phyloP scores from a whole-genome alignment of 2,329 filamentous ascomycete species.

The Geosmithia putterillii region DNA sequence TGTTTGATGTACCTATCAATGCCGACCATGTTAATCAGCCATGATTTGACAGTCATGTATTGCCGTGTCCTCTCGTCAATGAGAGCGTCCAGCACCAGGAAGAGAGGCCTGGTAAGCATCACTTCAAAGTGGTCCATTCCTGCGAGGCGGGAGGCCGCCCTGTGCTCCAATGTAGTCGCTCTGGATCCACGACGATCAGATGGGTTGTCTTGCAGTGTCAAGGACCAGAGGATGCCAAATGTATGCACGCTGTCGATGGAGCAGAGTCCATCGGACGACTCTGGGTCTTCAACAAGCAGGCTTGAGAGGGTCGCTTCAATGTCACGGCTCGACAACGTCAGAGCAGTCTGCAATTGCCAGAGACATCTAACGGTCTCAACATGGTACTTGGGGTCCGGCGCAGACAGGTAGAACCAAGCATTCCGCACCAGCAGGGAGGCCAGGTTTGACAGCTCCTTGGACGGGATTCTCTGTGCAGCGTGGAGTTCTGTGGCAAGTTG shows the following conservation, averaged over 20 bases:
- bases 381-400: slow-evolving; percentile 81
- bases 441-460: slow-evolving; percentile 44
- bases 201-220: slow-evolving; percentile 52
- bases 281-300: slow-evolving; percentile 42
- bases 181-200: slow-evolving; percentile 39
- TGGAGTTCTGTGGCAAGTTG: slow-evolving; percentile 46
- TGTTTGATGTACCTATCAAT: slow-evolving; percentile 44
- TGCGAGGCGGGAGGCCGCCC: slow-evolving; percentile 28
- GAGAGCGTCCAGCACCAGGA: slow-evolving; percentile 70
- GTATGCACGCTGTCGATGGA: slow-evolving; percentile 51
- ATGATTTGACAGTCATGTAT: slow-evolving; percentile 65
- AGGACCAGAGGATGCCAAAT: slow-evolving; percentile 73
- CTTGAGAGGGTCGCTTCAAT: slow-evolving; percentile 69
- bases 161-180: slow-evolving; percentile 21
- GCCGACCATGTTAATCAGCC: slow-evolving; percentile 59
- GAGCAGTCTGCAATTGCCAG: slow-evolving; percentile 70
- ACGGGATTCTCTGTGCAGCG: slow-evolving; percentile 35
- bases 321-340: slow-evolving; percentile 55
- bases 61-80: slow-evolving; percentile 60
- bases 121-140: slow-evolving; percentile 54
- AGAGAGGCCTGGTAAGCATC: slow-evolving; percentile 69
- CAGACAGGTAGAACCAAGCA: slow-evolving; percentile 71
- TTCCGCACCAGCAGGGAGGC: slow-evolving; percentile 57
- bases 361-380: slow-evolving; percentile 81
- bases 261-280: neutral